Percentiles rank a stretch among this genome's conserved stretches.
Evolutionary conservation across 805 yeast genomes (phyloP).

Genomic region (Kluyveromyces lactis): DNA sequence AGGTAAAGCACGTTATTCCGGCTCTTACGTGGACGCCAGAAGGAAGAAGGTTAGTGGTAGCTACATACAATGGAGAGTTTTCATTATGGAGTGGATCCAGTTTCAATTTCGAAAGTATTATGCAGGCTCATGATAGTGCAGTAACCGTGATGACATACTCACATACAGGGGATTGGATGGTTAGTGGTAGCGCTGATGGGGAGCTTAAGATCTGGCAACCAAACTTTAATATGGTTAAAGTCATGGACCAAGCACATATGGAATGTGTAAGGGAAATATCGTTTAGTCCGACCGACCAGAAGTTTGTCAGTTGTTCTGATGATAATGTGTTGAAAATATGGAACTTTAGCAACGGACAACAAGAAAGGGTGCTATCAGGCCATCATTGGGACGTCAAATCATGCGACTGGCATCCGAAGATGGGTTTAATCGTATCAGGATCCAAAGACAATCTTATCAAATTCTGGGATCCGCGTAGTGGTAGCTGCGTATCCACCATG

Average conservation of each 20-base stretch:
- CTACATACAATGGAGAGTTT: conserved; percentile 89
- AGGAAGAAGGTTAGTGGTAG: conserved; percentile 83
- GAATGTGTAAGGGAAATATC: conserved; percentile 82
- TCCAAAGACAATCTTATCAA: conserved; percentile 91
- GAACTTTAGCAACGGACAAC: conserved; percentile 84
- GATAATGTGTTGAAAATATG: conserved; percentile 86
- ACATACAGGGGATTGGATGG: conserved; percentile 88
- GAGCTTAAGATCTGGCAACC: conserved; percentile 95
- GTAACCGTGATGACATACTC: conserved; percentile 73
- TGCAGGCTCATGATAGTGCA: conserved; percentile 97
- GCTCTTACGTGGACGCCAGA: conserved; percentile 96
- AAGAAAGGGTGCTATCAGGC: conserved; percentile 73
- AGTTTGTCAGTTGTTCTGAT: conserved; percentile 91
- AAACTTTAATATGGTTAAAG: conserved; percentile 91
- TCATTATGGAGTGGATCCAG: conserved; percentile 95
- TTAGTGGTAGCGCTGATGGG: conserved; percentile 92
- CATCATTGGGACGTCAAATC: conserved; percentile 99
- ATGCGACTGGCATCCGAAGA: conserved; percentile 91
- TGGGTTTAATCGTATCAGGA: conserved; percentile 84
- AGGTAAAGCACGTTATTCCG: conserved; percentile 83
- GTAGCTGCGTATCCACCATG: conserved; percentile 65
- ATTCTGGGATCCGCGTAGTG: conserved; percentile 91
- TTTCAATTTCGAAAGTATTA: conserved; percentile 90
- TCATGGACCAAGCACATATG: conserved; percentile 40
- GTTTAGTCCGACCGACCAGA: conserved; percentile 83